A percentile compares a stretch with the other conserved stretches of the same genome.
Conservation (phyloP, 2,329 filamentous ascomycete genomes). For the Chaetomiaceae sp. region DNA sequence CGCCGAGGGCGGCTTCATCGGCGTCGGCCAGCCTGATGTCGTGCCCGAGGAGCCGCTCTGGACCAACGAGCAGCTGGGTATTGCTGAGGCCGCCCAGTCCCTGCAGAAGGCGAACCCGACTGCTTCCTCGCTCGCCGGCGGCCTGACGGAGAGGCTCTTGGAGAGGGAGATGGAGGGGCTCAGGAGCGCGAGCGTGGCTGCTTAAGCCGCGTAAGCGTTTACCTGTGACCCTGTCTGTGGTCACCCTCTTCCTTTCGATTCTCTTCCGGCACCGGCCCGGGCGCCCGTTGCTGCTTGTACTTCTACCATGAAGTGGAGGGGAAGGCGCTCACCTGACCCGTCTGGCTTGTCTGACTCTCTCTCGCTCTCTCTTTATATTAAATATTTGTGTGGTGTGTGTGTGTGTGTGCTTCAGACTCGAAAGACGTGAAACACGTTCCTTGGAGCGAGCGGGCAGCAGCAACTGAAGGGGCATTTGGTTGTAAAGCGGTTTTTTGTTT, state of each 20-base stretch:
- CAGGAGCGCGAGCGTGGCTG: slow-evolving; percentile 28
- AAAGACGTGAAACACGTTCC: slow-evolving; percentile 26
- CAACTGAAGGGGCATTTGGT: slow-evolving; percentile 1
- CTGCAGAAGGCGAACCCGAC: slow-evolving; percentile 38
- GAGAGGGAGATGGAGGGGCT: slow-evolving; percentile 45
- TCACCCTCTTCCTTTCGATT: background rate
- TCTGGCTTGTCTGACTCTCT: slow-evolving; percentile 7
- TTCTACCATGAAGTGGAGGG: no score
- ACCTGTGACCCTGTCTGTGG: no score
- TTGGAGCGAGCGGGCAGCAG: slow-evolving; percentile 29
- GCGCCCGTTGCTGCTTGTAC: slow-evolving; percentile 4
- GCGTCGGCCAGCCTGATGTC: slow-evolving; percentile 71
- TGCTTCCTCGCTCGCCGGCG: slow-evolving; percentile 29
- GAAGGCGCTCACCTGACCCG: slow-evolving; percentile 29
- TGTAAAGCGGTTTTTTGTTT: slow-evolving; percentile 1
- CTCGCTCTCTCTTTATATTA: background rate
- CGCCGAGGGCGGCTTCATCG: slow-evolving; percentile 85
- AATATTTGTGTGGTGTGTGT: no score
- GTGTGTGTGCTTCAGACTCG: background rate
- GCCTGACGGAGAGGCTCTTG: slow-evolving; percentile 55
- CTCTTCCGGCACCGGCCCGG: slow-evolving; percentile 7
- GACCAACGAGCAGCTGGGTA: slow-evolving; percentile 82
- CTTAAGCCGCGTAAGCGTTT: slow-evolving; percentile 14
- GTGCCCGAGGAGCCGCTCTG: slow-evolving; percentile 70
- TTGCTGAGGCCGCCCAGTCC: slow-evolving; percentile 61